Base-by-base conservation (phyloP, 768 basidiomycete species). In the Tylopilus plumbeoviolaceoides region DNA sequence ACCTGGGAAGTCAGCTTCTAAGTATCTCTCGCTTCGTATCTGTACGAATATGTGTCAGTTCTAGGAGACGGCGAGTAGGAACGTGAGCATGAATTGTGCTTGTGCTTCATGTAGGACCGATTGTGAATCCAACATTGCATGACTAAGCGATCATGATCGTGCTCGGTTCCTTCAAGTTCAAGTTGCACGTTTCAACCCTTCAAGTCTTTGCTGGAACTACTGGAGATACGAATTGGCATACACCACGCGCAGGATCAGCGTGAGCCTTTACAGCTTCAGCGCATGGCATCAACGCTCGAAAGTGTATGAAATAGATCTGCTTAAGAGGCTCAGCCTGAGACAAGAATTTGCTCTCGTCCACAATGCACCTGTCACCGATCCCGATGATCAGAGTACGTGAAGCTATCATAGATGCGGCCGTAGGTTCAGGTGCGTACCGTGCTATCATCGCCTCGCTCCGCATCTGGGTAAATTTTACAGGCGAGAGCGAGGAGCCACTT, bases 201-300 rank as follows among this genome's bases (percentile, higher is more conserved):
- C 40, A 62, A 99, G 97, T 98, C 65, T 87, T 87, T 51, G 95
- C 7, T 99, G 97, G 97, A 78, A 87, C 59, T 99, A 99, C 67
- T 79, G 97, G 46, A 78, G 95, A 64, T 91, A 94, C n/a, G 97
- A 98, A 65, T 71, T 99, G 27, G 77, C 75, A 0, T 98, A 91
- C 65, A 98, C 97, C 2, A 83, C 80, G 41, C 80, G 79, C 54
- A 98, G 98, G 76, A 98, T 99, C 59, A 86, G 89, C 68, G 75
- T 86, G 45, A 97, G 91, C 63, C 94, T 98, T 66, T 95, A 91
- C 31, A 98, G 98, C 67, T 98, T 97, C 67, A 95, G 93, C 57
- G 97, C 97, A 20, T 99, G 97, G 97, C 97, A 99, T 69, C 94
- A 97, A 60, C 83, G 97, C 31, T 91, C 92, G 1, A 95, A 93